phyloP scores from a whole-genome alignment of 768 basidiomycete genomes.

The Porphyrellus cyaneotinctus region DNA sequence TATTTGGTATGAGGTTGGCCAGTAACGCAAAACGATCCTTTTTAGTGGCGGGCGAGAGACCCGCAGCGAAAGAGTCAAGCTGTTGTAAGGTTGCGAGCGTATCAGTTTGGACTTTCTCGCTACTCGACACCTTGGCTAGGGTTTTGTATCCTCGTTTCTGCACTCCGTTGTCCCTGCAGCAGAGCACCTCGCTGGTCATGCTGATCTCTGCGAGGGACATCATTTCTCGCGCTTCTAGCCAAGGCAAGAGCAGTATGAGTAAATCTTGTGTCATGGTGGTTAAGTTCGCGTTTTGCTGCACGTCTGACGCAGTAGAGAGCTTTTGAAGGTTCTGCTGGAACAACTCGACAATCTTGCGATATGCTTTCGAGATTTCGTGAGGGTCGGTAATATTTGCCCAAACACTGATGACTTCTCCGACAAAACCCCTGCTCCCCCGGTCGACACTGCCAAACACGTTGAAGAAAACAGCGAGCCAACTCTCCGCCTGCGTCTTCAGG shows the following conservation, averaged over 20 bases:
- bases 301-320: conserved; percentile 31
- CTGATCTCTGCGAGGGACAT: conserved; percentile 64
- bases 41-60: conserved; percentile 80
- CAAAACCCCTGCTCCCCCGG: conserved; percentile 66
- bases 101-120: conserved; percentile 50
- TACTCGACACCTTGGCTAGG: conserved; percentile 68
- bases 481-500: conserved; percentile 75
- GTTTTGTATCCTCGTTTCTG: conserved; percentile 96
- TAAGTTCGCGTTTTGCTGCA: conserved; percentile 39
- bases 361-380: conserved; percentile 78
- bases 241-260: conserved; percentile 76
- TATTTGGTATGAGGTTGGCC: conserved; percentile 56
- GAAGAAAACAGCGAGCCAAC: conserved; percentile 93
- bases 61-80: conserved; percentile 61
- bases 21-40: conserved; percentile 87
- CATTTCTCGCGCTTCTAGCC: conserved; percentile 60
- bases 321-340: conserved; percentile 60
- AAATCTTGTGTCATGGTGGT: conserved; percentile 76
- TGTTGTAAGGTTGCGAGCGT: conserved; percentile 58
- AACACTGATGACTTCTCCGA: conserved; percentile 84
- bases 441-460: conserved; percentile 90
- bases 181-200: conserved; percentile 63
- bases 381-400: conserved; percentile 82
- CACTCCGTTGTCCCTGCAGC: conserved; percentile 76
- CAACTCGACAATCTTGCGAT: conserved; percentile 68